Percentiles rank a stretch among this genome's conserved stretches.
phyloP scores from a whole-genome alignment of 768 basidiomycete species.

The Neoboletus magnificus region DNA sequence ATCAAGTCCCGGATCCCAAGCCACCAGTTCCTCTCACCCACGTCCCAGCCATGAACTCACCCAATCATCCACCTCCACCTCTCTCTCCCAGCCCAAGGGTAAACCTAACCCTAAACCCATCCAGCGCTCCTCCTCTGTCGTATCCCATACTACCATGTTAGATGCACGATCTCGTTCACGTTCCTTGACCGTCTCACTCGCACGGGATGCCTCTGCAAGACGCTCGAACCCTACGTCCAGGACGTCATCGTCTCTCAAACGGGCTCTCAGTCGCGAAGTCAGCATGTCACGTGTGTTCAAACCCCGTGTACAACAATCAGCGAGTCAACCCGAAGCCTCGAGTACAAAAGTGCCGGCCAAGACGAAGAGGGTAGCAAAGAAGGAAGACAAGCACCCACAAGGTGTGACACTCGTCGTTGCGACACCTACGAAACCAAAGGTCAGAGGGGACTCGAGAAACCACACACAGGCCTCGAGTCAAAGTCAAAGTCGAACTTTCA shows the following conservation, averaged over 20 bases:
- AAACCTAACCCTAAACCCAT: slow-evolving; percentile 4
- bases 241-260: slow-evolving; percentile 43
- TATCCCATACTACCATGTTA: slow-evolving; percentile 14
- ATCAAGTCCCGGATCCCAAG: slow-evolving; percentile 11
- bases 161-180: slow-evolving; percentile 48
- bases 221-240: slow-evolving; percentile 31
- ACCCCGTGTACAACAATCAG: slow-evolving; percentile 29
- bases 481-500: slow-evolving; percentile 4
- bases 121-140: slow-evolving; percentile 26
- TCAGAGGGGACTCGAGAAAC: slow-evolving; percentile 6
- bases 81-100: slow-evolving; percentile 9
- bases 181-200: slow-evolving; percentile 67
- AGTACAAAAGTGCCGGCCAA: slow-evolving; percentile 15
- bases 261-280: slow-evolving; percentile 62
- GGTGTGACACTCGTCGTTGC: slow-evolving; percentile 47
- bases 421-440: slow-evolving; percentile 46
- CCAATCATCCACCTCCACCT: slow-evolving; percentile 10
- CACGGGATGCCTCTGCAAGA: slow-evolving; percentile 51
- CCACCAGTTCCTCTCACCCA: not conserved
- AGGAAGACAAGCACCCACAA: slow-evolving; percentile 2
- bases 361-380: slow-evolving; percentile 7
- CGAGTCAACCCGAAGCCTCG: slow-evolving; percentile 11
- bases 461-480: slow-evolving; percentile 6
- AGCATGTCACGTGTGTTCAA: slow-evolving; percentile 77
- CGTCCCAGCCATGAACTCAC: slow-evolving; percentile 12